phyloP scores from a whole-genome alignment of 257 asterid genomes.

The Misopates orontium region DNA sequence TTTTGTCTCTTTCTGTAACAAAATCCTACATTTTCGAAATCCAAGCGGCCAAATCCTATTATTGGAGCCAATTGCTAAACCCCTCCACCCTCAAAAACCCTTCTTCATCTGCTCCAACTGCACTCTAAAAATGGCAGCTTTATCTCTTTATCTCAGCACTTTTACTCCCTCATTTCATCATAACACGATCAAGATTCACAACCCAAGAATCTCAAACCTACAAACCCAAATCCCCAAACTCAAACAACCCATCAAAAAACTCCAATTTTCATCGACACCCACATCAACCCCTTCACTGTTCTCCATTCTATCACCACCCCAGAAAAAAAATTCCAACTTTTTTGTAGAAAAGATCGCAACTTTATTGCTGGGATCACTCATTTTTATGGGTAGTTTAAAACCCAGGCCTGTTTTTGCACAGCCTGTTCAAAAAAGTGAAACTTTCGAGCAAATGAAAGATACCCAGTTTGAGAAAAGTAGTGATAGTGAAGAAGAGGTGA shows the following conservation, averaged over 20 bases:
- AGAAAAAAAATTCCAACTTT: slow-evolving; percentile 31
- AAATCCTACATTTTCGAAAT: no score
- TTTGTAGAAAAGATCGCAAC: slow-evolving; percentile 45
- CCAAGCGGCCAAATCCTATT: no score
- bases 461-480: slow-evolving; percentile 19
- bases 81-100: not conserved
- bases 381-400: slow-evolving; percentile 45
- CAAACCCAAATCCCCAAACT: slow-evolving; percentile 22
- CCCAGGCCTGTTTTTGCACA: slow-evolving; percentile 47
- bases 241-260: slow-evolving; percentile 23
- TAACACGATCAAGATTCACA: slow-evolving; percentile 14
- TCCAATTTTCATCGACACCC: slow-evolving; percentile 31
- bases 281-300: slow-evolving; percentile 25
- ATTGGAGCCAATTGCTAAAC: not conserved
- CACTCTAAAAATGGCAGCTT: slow-evolving; percentile 45
- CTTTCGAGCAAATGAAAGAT: slow-evolving; percentile 40
- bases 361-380: slow-evolving; percentile 61
- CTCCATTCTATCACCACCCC: slow-evolving; percentile 29
- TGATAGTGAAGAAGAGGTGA: slow-evolving; percentile 51
- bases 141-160: slow-evolving; percentile 31
- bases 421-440: slow-evolving; percentile 56
- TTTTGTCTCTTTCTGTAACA: no score
- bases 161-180: slow-evolving; percentile 31
- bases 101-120: slow-evolving; percentile 1
- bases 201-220: slow-evolving; percentile 22